phyloP scores from a whole-genome alignment of 1,284 basidiomycete genomes.

The Heterobasidion irregulare region DNA sequence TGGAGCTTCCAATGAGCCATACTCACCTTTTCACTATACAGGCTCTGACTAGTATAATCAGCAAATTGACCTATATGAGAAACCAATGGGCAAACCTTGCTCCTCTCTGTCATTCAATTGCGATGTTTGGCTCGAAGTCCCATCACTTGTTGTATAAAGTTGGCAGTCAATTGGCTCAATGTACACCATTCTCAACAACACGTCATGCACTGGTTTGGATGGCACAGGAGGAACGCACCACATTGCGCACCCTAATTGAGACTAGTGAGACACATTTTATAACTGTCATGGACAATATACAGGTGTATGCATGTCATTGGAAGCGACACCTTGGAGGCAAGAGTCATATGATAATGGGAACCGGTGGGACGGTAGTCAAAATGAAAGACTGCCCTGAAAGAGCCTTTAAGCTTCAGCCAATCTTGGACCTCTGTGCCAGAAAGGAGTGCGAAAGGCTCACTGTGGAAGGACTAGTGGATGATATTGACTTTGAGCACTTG shows the following conservation, averaged over 20 bases:
- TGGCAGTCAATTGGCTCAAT: neutral
- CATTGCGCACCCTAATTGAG: neutral
- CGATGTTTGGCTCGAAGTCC: neutral
- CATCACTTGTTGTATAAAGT: neutral
- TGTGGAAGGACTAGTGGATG: neutral
- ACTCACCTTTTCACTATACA: too few species aligned
- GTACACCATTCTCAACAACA: neutral
- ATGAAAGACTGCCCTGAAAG: conserved; percentile 3
- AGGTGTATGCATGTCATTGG: neutral
- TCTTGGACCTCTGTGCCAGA: neutral
- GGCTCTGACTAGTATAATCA: neutral
- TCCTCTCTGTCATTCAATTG: neutral
- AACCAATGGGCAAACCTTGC: neutral
- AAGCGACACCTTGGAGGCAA: conserved; percentile 3
- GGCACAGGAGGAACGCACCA: neutral
- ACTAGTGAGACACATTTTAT: neutral
- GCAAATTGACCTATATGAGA: neutral
- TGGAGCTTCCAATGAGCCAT: too few species aligned
- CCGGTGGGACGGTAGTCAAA: conserved; percentile 7
- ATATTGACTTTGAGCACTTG: conserved; percentile 8
- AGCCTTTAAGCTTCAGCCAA: conserved; percentile 1
- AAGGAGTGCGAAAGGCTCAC: conserved; percentile 1
- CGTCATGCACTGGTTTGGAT: neutral
- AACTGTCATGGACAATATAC: neutral
- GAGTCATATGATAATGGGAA: conserved; percentile 11